A percentile compares a stretch with the other conserved stretches of the same genome.
Conservation (phyloP, 164 flowering plant genomes). For the Echeveria elegans region DNA sequence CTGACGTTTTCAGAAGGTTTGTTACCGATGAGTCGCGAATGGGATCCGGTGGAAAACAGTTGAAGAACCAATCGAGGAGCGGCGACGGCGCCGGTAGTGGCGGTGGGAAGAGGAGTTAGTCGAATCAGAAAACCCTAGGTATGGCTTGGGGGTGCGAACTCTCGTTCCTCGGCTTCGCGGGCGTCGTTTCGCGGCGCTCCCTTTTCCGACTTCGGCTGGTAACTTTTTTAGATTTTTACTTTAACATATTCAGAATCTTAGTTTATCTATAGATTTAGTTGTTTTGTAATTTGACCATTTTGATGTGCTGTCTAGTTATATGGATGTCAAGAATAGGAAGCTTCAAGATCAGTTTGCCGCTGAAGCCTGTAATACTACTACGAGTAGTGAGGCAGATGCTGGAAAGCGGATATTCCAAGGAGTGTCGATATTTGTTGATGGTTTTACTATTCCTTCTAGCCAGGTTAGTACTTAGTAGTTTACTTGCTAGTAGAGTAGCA, state of each 20-base stretch:
- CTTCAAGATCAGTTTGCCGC: slow-evolving; percentile 72
- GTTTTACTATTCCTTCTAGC: slow-evolving; percentile 81
- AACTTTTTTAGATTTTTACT: neutral
- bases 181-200: slow-evolving; percentile 52
- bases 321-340: slow-evolving; percentile 76
- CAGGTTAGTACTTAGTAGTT: slow-evolving; percentile 49
- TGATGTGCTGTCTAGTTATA: slow-evolving; percentile 61
- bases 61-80: slow-evolving; percentile 23
- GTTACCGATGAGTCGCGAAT: slow-evolving; percentile 44
- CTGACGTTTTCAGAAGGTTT: too few relatives aligned
- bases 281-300: too few relatives aligned
- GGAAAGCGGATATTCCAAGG: slow-evolving; percentile 56
- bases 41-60: slow-evolving; percentile 33
- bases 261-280: neutral
- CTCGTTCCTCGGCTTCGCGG: slow-evolving; percentile 51
- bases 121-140: slow-evolving; percentile 82
- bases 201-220: slow-evolving; percentile 78
- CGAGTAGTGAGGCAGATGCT: slow-evolving; percentile 24
- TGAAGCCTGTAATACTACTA: slow-evolving; percentile 52
- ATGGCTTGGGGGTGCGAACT: slow-evolving; percentile 84
- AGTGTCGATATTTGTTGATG: slow-evolving; percentile 86
- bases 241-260: neutral
- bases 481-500: neutral
- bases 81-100: too few relatives aligned
- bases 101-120: slow-evolving; percentile 31